These are phyloP conservation scores for Maudiozyma pseudohumilis DNA, from an alignment of 805 yeast genomes.

Conservation along the genomic window DNA sequence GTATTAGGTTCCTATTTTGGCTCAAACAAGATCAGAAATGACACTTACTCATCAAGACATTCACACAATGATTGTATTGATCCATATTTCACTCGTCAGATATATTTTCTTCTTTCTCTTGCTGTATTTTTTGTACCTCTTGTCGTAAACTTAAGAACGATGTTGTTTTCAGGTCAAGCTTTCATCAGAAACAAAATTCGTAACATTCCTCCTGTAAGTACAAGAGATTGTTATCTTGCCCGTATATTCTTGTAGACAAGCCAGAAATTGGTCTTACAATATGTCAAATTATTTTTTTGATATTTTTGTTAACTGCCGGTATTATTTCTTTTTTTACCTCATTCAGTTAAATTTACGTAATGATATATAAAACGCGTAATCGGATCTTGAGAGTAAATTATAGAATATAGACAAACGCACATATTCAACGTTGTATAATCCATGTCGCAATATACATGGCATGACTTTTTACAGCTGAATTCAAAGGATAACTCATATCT, in stretches of 20 bases:
- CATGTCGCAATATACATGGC: constrained; percentile 39
- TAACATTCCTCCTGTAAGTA: too few species aligned
- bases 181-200: not conserved
- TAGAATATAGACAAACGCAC: too few species aligned
- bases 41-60: constrained; percentile 64
- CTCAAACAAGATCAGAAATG: constrained; percentile 60
- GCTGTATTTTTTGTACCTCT: not conserved
- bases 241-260: too few species aligned
- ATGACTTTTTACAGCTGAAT: constrained; percentile 40
- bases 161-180: not conserved
- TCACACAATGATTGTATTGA: constrained; percentile 41
- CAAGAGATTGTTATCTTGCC: too few species aligned
- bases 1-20: constrained; percentile 60
- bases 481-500: constrained; percentile 39
- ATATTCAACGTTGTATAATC: too few species aligned
- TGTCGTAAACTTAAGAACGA: not conserved
- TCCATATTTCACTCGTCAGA: constrained; percentile 46
- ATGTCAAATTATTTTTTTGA: too few species aligned
- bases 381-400: too few species aligned
- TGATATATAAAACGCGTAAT: too few species aligned
- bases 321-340: too few species aligned
- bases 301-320: too few species aligned
- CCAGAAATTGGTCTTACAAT: too few species aligned
- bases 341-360: too few species aligned
- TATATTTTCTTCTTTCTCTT: constrained; percentile 4